A percentile compares a stretch with the other conserved stretches of the same genome.
Conservation (phyloP, 73 alveolate genomes). For the Paramecium caudatum region DNA sequence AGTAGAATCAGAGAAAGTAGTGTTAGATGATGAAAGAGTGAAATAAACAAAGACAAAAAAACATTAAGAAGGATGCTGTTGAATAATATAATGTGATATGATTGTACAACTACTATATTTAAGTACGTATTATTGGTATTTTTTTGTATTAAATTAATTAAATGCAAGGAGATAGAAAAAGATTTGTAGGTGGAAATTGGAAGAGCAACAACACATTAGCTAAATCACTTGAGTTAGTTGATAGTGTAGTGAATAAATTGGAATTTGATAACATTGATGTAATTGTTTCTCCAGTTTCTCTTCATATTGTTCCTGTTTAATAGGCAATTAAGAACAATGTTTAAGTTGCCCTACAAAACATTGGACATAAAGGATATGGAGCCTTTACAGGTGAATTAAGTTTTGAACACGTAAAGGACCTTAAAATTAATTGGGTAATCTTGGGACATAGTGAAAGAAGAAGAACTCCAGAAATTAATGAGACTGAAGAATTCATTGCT, state of each 20-base stretch:
- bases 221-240: constrained; percentile 83
- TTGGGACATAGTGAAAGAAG: constrained; percentile 91
- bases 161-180: constrained; percentile 68
- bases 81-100: no score
- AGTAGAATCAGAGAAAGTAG: constrained; percentile 15
- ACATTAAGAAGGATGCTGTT: constrained; percentile 18
- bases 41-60: background rate
- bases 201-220: constrained; percentile 94
- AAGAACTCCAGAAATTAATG: constrained; percentile 74
- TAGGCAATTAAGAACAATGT: constrained; percentile 77
- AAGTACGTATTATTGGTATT: constrained; percentile 19
- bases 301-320: constrained; percentile 80
- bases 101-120: no score
- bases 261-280: constrained; percentile 87
- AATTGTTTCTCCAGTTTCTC: constrained; percentile 86
- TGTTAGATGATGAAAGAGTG: background rate
- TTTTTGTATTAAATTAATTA: background rate
- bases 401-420: constrained; percentile 84
- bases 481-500: constrained; percentile 80
- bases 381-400: constrained; percentile 99
- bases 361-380: constrained; percentile 92
- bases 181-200: constrained; percentile 98
- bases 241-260: constrained; percentile 82
- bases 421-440: constrained; percentile 86
- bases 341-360: constrained; percentile 90